Evolutionary conservation across 345 rosid genomes (phyloP).

Genomic region (Rhizophora mangle): DNA sequence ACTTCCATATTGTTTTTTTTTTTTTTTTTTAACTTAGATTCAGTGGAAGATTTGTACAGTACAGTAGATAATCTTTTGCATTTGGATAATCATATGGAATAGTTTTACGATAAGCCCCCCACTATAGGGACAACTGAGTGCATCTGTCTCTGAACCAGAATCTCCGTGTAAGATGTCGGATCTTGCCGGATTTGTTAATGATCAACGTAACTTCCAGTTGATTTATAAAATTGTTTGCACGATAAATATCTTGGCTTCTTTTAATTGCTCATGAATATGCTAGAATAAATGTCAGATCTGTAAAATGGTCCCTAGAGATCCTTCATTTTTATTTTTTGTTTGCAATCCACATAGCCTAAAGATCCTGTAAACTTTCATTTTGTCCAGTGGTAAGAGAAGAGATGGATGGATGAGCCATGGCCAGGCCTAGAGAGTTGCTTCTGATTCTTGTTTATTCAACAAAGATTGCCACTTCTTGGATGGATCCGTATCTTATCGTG

Average conservation of each 20-base stretch:
- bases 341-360: constrained; percentile 13
- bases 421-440: constrained; percentile 4
- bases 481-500: constrained; percentile 26
- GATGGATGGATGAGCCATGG: constrained; percentile 8
- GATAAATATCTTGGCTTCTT: not conserved
- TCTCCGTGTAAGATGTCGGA: not conserved
- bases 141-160: constrained; percentile 14
- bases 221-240: too few species aligned
- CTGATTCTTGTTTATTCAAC: constrained; percentile 7
- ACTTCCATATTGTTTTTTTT: not conserved
- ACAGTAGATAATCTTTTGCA: not conserved
- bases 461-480: constrained; percentile 18
- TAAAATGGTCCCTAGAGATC: constrained; percentile 7
- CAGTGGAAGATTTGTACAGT: not conserved
- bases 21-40: not conserved
- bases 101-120: not conserved
- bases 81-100: not conserved
- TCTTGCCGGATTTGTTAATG: not conserved
- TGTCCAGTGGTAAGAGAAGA: not conserved
- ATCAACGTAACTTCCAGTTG: not conserved
- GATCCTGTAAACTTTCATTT: not conserved
- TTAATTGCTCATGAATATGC: too few species aligned
- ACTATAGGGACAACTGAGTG: not conserved
- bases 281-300: not conserved
- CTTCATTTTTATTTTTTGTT: constrained; percentile 1